Conservation (phyloP, 495 filamentous ascomycete genomes). For the Friedmanniomyces endolithicus region DNA sequence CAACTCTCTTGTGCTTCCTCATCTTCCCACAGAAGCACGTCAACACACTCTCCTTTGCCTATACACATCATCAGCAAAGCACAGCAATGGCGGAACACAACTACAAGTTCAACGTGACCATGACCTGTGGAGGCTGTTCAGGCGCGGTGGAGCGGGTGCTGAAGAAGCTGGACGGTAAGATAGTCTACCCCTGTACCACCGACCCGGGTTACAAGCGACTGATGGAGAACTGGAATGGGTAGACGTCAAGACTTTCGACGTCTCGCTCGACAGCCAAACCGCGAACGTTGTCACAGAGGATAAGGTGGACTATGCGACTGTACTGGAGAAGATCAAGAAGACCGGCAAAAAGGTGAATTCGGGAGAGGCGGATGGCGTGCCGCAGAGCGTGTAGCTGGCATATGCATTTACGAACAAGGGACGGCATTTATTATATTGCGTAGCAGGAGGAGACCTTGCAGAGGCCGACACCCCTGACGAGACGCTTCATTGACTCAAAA, state of each 20-base stretch:
- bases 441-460: neutral
- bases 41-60: too few relatives aligned
- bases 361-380: conserved; percentile 45
- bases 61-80: neutral
- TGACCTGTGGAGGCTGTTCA: conserved; percentile 60
- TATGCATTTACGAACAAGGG: neutral
- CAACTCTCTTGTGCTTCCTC: neutral
- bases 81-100: conserved; percentile 45
- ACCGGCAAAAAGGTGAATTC: conserved; percentile 82
- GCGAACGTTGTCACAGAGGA: conserved; percentile 58
- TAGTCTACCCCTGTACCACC: neutral
- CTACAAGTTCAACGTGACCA: conserved; percentile 59
- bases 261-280: conserved; percentile 71
- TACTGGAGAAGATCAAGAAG: conserved; percentile 83
- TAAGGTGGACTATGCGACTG: conserved; percentile 58
- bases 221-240: neutral
- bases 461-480: neutral
- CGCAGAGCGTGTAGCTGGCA: conserved; percentile 11
- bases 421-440: neutral
- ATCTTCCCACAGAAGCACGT: too few relatives aligned
- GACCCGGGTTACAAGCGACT: neutral
- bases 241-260: conserved; percentile 80
- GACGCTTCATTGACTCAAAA: neutral
- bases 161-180: conserved; percentile 75
- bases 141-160: conserved; percentile 79